Percentiles rank a stretch among this genome's conserved stretches.
Evolutionary conservation across 2,329 filamentous ascomycete species (phyloP).

Genomic region (Phaeoacremonium minimum): DNA sequence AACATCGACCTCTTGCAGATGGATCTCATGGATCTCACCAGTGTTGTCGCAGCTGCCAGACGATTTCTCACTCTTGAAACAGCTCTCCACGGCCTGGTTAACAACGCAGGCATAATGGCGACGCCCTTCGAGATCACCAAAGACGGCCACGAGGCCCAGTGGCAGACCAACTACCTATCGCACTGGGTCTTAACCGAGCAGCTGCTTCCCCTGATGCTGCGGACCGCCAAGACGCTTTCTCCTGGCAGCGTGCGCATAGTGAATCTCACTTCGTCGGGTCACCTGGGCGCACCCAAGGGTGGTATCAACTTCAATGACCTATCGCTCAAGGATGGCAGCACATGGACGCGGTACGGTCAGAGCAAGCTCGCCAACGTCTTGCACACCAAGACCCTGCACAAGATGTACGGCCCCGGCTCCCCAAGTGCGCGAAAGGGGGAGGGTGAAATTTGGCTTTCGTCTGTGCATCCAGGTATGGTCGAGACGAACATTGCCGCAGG

Average conservation of each 20-base stretch:
- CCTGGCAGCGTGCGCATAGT: conserved; percentile 20
- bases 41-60: conserved; percentile 28
- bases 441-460: conserved; percentile 32
- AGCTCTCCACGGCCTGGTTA: conserved; percentile 25
- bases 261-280: conserved; percentile 21
- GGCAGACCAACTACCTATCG: conserved; percentile 32
- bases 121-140: conserved; percentile 25
- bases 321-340: conserved; percentile 12
- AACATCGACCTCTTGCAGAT: conserved; percentile 27
- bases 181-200: conserved; percentile 34
- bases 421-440: too few relatives aligned
- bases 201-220: conserved; percentile 28
- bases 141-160: conserved; percentile 32
- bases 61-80: conserved; percentile 23
- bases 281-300: conserved; percentile 16
- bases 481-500: conserved; percentile 20
- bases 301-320: conserved; percentile 17
- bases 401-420: conserved; percentile 27
- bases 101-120: conserved; percentile 25
- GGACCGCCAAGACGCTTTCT: conserved; percentile 18
- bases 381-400: conserved; percentile 29
- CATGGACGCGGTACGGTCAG: conserved; percentile 33
- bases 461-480: conserved; percentile 34
- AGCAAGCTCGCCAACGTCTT: conserved; percentile 40
- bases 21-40: conserved; percentile 27